phyloP scores from a whole-genome alignment of 2,329 filamentous ascomycete genomes.

The Fusarium guadeloupense region DNA sequence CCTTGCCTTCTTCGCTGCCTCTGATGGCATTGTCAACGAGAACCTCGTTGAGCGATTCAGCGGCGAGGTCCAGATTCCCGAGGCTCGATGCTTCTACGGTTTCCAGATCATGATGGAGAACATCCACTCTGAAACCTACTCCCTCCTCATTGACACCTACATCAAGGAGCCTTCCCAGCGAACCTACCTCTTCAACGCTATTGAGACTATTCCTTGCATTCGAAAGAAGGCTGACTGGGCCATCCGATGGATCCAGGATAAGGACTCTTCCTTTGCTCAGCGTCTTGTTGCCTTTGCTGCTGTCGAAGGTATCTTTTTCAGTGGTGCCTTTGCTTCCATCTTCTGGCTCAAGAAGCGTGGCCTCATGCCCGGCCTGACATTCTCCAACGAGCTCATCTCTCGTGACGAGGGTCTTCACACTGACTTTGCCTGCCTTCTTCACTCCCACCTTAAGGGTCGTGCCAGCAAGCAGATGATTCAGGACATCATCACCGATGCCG shows the following conservation, averaged over 20 bases:
- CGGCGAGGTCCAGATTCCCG: conserved; percentile 93
- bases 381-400: conserved; percentile 99
- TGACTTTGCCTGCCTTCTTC: conserved; percentile 96
- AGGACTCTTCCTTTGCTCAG: conserved; percentile 92
- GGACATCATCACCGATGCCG: conserved; percentile 93
- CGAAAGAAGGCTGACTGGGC: conserved; percentile 99
- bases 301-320: conserved; percentile 99
- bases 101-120: conserved; percentile 99
- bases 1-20: conserved; percentile 98
- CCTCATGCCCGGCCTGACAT: conserved; percentile 97
- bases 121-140: conserved; percentile 99
- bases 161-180: conserved; percentile 97
- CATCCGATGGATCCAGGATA: conserved; percentile 91
- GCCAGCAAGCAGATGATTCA: conserved; percentile 83
- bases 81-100: conserved; percentile 99
- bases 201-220: conserved; percentile 98
- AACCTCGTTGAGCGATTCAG: conserved; percentile 99
- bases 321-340: conserved; percentile 96
- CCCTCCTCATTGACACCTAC: conserved; percentile 97
- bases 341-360: conserved; percentile 99
- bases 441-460: conserved; percentile 95
- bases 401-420: conserved; percentile 99
- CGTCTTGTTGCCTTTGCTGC: conserved; percentile 96
- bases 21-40: conserved; percentile 99
- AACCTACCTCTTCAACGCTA: conserved; percentile 95